Percentiles rank a stretch among this genome's conserved stretches.
phyloP scores from a whole-genome alignment of 352 stramenopile genomes.

The Globisporangium orthogonon region DNA sequence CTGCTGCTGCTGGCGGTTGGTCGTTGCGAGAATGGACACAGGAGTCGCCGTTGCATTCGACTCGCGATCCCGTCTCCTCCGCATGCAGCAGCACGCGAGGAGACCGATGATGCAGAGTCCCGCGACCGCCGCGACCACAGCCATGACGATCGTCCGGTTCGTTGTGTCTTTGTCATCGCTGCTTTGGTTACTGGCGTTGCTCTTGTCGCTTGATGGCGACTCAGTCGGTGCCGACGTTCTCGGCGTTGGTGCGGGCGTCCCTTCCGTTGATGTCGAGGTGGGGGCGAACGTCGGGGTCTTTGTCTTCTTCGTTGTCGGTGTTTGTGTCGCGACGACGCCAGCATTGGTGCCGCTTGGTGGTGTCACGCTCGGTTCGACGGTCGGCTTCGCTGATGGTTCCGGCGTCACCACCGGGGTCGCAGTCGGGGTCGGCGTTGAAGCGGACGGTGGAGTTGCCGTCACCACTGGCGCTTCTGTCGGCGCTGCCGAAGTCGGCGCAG shows the following conservation, averaged over 20 bases:
- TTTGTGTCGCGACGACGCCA: not conserved
- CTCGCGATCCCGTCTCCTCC: slow-evolving; percentile 2
- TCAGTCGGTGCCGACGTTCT: slow-evolving; percentile 4
- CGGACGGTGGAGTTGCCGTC: not conserved
- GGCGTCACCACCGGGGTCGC: not conserved
- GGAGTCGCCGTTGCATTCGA: slow-evolving; percentile 6
- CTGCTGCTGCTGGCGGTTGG: not conserved
- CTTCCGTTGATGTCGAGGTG: not conserved
- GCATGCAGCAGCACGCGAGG: slow-evolving; percentile 11
- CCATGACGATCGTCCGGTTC: slow-evolving; percentile 11
- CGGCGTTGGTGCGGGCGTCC: not conserved
- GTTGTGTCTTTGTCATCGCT: not conserved
- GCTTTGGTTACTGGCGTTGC: slow-evolving; percentile 7
- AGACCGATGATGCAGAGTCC: slow-evolving; percentile 8
- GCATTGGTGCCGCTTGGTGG: not conserved
- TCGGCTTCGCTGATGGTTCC: not conserved
- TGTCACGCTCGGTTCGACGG: not conserved
- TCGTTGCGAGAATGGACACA: slow-evolving; percentile 2
- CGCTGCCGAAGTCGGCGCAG: slow-evolving; percentile 1
- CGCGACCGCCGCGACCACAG: slow-evolving; percentile 8
- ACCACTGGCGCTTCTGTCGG: slow-evolving; percentile 5
- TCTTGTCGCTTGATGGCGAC: not conserved
- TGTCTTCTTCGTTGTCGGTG: slow-evolving; percentile 5
- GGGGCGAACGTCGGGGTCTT: slow-evolving; percentile 8
- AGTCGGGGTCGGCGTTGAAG: not conserved